phyloP scores from a whole-genome alignment of 2,329 filamentous ascomycete species.

The Penicillium sp. region DNA sequence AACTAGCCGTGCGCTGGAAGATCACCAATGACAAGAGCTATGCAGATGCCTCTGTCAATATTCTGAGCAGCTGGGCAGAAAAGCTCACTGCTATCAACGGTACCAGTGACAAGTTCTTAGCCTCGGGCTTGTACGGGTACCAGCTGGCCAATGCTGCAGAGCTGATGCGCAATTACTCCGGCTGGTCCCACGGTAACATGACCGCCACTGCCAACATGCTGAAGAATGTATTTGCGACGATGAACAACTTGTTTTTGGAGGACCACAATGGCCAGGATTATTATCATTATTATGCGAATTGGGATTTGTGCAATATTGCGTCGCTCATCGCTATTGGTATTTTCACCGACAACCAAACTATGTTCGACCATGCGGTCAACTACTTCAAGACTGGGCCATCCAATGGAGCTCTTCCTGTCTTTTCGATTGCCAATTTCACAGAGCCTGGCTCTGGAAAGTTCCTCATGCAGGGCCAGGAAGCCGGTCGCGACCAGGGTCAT shows the following conservation, averaged over 20 bases:
- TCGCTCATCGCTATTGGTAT: constrained; percentile 47
- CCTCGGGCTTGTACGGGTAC: constrained; percentile 49
- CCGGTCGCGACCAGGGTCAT: constrained; percentile 51
- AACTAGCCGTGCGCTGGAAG: constrained; percentile 45
- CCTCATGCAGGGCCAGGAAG: constrained; percentile 45
- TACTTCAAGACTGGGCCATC: constrained; percentile 46
- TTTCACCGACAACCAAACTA: constrained; percentile 46
- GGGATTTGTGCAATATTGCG: constrained; percentile 50
- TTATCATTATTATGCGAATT: constrained; percentile 48
- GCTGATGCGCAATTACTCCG: constrained; percentile 40
- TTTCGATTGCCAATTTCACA: constrained; percentile 14
- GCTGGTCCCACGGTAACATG: constrained; percentile 32
- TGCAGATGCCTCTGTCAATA: constrained; percentile 39
- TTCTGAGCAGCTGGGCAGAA: constrained; percentile 44
- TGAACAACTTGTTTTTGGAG: constrained; percentile 43
- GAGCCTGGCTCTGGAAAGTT: constrained; percentile 25
- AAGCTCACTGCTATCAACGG: constrained; percentile 39
- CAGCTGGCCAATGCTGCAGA: constrained; percentile 52
- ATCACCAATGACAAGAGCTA: constrained; percentile 40
- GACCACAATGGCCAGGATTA: constrained; percentile 38
- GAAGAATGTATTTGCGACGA: constrained; percentile 39
- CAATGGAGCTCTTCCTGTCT: constrained; percentile 32
- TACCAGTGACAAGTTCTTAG: constrained; percentile 41
- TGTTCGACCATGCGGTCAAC: constrained; percentile 40
- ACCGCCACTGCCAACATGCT: constrained; percentile 35